Base-by-base conservation (phyloP, 2,329 filamentous ascomycete species). In the Aschersonia sp. region DNA sequence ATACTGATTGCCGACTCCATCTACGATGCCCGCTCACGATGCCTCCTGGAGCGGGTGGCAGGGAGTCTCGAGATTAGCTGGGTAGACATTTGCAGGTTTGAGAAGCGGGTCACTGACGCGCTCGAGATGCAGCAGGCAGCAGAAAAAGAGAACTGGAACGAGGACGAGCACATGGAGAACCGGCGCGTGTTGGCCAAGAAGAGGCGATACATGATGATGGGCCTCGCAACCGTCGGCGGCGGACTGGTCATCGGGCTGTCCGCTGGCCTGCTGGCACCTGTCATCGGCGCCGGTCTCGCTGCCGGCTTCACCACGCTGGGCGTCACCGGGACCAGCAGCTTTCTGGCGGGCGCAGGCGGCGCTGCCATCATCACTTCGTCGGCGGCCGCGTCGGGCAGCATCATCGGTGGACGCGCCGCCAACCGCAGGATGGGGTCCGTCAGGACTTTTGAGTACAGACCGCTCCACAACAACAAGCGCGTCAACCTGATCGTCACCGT, bases 101-200 rank as follows among this genome's bases (percentile, higher is more conserved):
- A 98, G 66, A 97, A 95, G 67, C 83, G 88, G 47, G 87, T 98
- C 5, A 95, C 92, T 6, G 92, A 98, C 64, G 88, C 92, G 1
- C 70, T 98, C 29, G 92, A 98, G 64, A 95, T 98, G 87, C 90
- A 97, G 65, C 88, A 97, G 63, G 81, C 85, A 44, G 87, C 87
- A 5, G 84, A 88, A 52, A 94, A 90, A 58, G 92, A 98, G 66
- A 95, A 90, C 53, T 98, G 92, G 92, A 94, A 95, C 54, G 92
- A 98, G 62, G 83, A 92, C 9, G 87, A 94, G 53, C 88, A 97
- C 61, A 87, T 97, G 73, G 87, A 95, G 62, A 77, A 73, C 49
- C 79, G 92, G 44, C 77, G 86, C 46, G 95, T 95, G 62, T 68
- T 79, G 58, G 87, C 86, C 1, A 71, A 89, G 50, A 95, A 85